Evolutionary conservation across 2,329 filamentous ascomycete genomes (phyloP).

Genomic region (Sphaerulina populicola): DNA sequence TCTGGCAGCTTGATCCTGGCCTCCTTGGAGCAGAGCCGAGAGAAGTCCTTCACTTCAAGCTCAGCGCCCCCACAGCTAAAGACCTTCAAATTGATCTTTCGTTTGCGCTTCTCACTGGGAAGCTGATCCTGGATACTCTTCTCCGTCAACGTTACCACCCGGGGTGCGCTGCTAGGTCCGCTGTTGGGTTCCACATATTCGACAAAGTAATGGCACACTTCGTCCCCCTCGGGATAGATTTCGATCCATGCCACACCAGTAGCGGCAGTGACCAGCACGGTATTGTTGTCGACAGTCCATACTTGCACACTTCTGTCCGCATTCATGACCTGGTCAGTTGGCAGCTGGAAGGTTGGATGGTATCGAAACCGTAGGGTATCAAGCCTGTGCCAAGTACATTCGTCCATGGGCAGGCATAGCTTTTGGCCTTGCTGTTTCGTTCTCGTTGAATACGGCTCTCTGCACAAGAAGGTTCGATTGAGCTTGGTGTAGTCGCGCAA

Average conservation of each 20-base stretch:
- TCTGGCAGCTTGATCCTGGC: slow-evolving; percentile 67
- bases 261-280: slow-evolving; percentile 66
- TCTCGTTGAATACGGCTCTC: slow-evolving; percentile 78
- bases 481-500: slow-evolving; percentile 75
- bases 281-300: slow-evolving; percentile 72
- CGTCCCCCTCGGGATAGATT: slow-evolving; percentile 70
- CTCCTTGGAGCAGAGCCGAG: slow-evolving; percentile 58
- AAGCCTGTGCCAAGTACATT: slow-evolving; percentile 85
- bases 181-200: slow-evolving; percentile 62
- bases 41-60: slow-evolving; percentile 69
- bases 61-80: slow-evolving; percentile 68
- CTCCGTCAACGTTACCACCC: slow-evolving; percentile 67
- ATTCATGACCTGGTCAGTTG: slow-evolving; percentile 58
- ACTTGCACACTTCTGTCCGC: slow-evolving; percentile 73
- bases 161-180: slow-evolving; percentile 53
- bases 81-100: slow-evolving; percentile 59
- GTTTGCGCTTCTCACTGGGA: slow-evolving; percentile 64
- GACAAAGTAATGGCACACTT: slow-evolving; percentile 69
- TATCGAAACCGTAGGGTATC: slow-evolving; percentile 81
- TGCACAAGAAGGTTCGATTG: slow-evolving; percentile 71
- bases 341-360: slow-evolving; percentile 81
- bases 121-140: slow-evolving; percentile 62
- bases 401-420: slow-evolving; percentile 64
- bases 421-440: slow-evolving; percentile 73
- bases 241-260: slow-evolving; percentile 82